Evolutionary conservation across 768 basidiomycete genomes (phyloP).

Genomic region (Xanthoconium stramineum): DNA sequence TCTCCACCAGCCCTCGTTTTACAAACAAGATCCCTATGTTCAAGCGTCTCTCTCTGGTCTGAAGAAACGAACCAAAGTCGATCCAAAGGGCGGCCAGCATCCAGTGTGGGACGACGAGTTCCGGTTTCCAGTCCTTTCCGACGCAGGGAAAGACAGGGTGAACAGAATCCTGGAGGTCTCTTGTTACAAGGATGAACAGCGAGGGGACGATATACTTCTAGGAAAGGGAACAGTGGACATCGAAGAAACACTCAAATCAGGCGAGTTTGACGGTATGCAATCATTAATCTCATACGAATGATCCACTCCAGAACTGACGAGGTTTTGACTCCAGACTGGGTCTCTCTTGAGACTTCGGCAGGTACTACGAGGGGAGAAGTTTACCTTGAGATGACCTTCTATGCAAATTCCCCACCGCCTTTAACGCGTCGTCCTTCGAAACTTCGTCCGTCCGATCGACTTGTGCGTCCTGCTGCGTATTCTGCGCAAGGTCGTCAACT

Average conservation of each 20-base stretch:
- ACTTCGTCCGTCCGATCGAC: conserved; percentile 46
- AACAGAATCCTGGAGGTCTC: conserved; percentile 65
- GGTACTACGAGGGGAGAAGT: conserved; percentile 71
- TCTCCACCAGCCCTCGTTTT: conserved; percentile 80
- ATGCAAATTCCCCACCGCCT: conserved; percentile 62
- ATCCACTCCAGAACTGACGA: conserved; percentile 3
- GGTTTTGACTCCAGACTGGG: conserved; percentile 56
- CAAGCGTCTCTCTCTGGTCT: conserved; percentile 57
- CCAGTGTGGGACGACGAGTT: conserved; percentile 92
- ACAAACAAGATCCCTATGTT: conserved; percentile 89
- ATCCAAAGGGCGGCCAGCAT: conserved; percentile 87
- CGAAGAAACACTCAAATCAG: conserved; percentile 71
- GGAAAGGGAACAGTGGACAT: conserved; percentile 78
- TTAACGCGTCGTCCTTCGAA: conserved; percentile 53
- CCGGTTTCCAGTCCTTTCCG: conserved; percentile 67
- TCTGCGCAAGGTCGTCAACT: conserved; percentile 20
- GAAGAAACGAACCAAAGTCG: conserved; percentile 67
- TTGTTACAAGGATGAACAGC: conserved; percentile 77
- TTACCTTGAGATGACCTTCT: conserved; percentile 94
- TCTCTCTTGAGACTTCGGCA: conserved; percentile 54
- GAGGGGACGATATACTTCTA: conserved; percentile 65
- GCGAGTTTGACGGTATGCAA: conserved; percentile 86
- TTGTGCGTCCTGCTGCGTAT: conserved; percentile 40
- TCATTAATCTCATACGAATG: neutral
- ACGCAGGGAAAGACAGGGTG: conserved; percentile 42